These are phyloP conservation scores for Obelidium mucronatum DNA, from an alignment of 192 early-diverging fungal species.

Conservation along the genomic window DNA sequence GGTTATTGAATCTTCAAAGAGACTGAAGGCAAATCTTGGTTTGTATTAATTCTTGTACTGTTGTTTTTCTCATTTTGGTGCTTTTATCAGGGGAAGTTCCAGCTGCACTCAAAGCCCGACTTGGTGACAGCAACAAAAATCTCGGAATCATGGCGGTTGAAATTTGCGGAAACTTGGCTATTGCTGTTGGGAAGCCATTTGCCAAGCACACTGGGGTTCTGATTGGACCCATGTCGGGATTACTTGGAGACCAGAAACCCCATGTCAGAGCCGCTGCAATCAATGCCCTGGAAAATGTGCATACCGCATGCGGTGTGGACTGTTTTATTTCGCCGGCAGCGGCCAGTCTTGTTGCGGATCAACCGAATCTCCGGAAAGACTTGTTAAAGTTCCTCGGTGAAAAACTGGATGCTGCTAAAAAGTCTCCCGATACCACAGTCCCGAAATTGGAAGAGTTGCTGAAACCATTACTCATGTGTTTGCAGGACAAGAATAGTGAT, in stretches of 20 bases:
- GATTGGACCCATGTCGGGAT: conserved; percentile 71
- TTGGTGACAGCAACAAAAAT: conserved; percentile 93
- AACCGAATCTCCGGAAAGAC: conserved; percentile 88
- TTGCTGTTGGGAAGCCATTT: conserved; percentile 87
- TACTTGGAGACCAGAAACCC: conserved; percentile 90
- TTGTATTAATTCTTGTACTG: background rate
- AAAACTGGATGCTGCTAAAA: conserved; percentile 57
- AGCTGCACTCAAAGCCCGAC: conserved; percentile 79
- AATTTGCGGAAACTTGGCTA: conserved; percentile 77
- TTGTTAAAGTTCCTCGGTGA: conserved; percentile 83
- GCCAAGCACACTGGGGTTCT: conserved; percentile 76
- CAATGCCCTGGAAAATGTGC: conserved; percentile 74
- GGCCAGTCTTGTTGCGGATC: conserved; percentile 74
- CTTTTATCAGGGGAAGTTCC: conserved; percentile 69
- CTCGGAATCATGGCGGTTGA: conserved; percentile 81
- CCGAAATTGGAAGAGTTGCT: conserved; percentile 73
- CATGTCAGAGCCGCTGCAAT: conserved; percentile 83
- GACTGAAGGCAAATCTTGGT: conserved; percentile 81
- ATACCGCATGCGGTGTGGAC: conserved; percentile 75
- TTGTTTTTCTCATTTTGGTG: background rate
- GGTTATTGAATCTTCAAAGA: conserved; percentile 76
- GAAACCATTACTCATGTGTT: conserved; percentile 74
- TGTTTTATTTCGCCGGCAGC: conserved; percentile 69
- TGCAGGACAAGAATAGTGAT: conserved; percentile 89
- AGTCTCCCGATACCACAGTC: conserved; percentile 34